These are phyloP conservation scores for Macrocystidia cucumis DNA, from an alignment of 1,284 basidiomycete genomes.

Conservation along the genomic window DNA sequence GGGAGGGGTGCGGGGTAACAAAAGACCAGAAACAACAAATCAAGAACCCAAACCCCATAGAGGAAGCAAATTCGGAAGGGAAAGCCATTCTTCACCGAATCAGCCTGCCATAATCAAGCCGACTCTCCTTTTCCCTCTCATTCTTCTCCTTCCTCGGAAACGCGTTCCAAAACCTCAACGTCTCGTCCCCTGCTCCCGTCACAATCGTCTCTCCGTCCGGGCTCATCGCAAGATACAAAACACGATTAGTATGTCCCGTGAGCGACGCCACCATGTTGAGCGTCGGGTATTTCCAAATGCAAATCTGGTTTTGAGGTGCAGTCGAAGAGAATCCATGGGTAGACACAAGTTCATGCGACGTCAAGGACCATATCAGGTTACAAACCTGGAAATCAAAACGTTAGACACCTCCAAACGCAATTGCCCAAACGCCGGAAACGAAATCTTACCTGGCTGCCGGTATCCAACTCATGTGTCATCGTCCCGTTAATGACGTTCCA, in stretches of 20 bases:
- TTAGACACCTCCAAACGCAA: conserved; percentile 1
- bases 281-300: conserved; percentile 95
- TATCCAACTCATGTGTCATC: conserved; percentile 83
- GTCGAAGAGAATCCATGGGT: conserved; percentile 97
- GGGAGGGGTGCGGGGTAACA: too few relatives aligned
- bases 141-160: conserved; percentile 64
- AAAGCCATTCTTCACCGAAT: too few relatives aligned
- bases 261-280: conserved; percentile 91
- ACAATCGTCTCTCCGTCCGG: conserved; percentile 97
- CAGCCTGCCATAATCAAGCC: conserved; percentile 7
- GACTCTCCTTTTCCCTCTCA: conserved; percentile 27
- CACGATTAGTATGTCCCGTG: conserved; percentile 91
- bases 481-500: conserved; percentile 92
- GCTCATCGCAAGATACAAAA: conserved; percentile 94
- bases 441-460: conserved; percentile 78
- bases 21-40: too few relatives aligned
- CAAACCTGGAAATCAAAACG: conserved; percentile 70
- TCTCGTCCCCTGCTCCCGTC: conserved; percentile 97
- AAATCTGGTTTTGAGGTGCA: conserved; percentile 94
- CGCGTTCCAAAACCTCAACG: conserved; percentile 94
- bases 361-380: conserved; percentile 94
- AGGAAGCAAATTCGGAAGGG: too few relatives aligned
- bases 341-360: conserved; percentile 94
- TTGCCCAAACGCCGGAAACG: not conserved
- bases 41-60: too few relatives aligned